Evolutionary conservation across 306 rosid species (phyloP).

Genomic region (Purshia tridentata): DNA sequence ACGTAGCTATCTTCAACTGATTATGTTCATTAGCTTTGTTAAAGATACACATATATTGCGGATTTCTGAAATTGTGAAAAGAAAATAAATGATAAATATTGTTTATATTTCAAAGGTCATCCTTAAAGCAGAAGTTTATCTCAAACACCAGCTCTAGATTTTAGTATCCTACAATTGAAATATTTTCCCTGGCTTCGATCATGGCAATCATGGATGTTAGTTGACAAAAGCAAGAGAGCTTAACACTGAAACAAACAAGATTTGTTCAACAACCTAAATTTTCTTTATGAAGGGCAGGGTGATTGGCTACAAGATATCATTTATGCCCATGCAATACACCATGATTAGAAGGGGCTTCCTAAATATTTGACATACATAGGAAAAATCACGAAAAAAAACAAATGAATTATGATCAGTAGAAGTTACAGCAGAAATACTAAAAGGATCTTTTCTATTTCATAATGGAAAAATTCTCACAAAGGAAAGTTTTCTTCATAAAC

Average conservation of each 20-base stretch:
- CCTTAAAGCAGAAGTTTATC: no score
- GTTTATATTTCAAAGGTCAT: no score
- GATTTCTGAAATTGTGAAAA: no score
- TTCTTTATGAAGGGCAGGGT: not conserved
- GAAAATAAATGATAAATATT: no score
- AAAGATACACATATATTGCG: not conserved
- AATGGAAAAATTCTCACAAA: no score
- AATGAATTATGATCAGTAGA: not conserved
- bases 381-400: not conserved
- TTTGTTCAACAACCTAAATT: not conserved
- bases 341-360: not conserved
- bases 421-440: not conserved
- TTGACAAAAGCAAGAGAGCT: not conserved
- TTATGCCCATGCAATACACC: not conserved
- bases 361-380: not conserved
- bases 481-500: no score
- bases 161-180: not conserved
- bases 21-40: not conserved
- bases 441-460: no score
- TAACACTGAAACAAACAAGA: not conserved
- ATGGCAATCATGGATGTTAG: not conserved
- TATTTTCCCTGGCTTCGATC: not conserved
- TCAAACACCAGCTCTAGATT: no score
- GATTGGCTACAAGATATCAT: not conserved
- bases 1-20: constrained; percentile 1